These are phyloP conservation scores for Gloeophyllum trabeum DNA, from an alignment of 768 basidiomycete genomes.

Conservation along the genomic window DNA sequence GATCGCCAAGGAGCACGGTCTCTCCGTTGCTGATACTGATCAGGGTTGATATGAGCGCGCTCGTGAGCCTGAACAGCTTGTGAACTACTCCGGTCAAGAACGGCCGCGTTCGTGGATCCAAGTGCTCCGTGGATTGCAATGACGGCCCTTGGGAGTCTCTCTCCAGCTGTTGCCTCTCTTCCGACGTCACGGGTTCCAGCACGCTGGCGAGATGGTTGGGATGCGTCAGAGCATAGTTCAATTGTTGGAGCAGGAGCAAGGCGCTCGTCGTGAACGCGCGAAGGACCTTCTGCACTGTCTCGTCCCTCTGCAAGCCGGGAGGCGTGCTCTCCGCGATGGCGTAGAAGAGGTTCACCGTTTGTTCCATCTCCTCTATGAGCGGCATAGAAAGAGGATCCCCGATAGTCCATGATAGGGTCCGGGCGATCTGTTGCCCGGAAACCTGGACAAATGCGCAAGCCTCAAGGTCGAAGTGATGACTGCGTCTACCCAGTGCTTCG, in stretches of 20 bases:
- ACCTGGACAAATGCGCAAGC: constrained; percentile 80
- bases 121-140: constrained; percentile 29
- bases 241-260: constrained; percentile 68
- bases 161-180: constrained; percentile 62
- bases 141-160: constrained; percentile 30
- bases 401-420: constrained; percentile 74
- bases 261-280: constrained; percentile 58
- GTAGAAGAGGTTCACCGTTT: constrained; percentile 67
- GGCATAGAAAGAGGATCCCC: constrained; percentile 68
- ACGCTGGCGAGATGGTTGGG: constrained; percentile 80
- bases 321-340: constrained; percentile 54
- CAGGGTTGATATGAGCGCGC: constrained; percentile 59
- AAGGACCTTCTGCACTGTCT: constrained; percentile 51
- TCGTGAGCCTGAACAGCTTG: constrained; percentile 57
- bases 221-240: constrained; percentile 86
- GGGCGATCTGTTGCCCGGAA: constrained; percentile 69
- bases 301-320: constrained; percentile 29
- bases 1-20: constrained; percentile 45
- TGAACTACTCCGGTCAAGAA: constrained; percentile 63
- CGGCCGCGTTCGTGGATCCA: constrained; percentile 61
- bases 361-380: constrained; percentile 74
- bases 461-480: constrained; percentile 76
- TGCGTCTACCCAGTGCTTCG: constrained; percentile 46
- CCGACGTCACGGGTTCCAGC: constrained; percentile 67
- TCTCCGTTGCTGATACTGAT: constrained; percentile 64